Conservation (phyloP, 1,139 yeast species). For the Nakaseomyces nivariensis region DNA sequence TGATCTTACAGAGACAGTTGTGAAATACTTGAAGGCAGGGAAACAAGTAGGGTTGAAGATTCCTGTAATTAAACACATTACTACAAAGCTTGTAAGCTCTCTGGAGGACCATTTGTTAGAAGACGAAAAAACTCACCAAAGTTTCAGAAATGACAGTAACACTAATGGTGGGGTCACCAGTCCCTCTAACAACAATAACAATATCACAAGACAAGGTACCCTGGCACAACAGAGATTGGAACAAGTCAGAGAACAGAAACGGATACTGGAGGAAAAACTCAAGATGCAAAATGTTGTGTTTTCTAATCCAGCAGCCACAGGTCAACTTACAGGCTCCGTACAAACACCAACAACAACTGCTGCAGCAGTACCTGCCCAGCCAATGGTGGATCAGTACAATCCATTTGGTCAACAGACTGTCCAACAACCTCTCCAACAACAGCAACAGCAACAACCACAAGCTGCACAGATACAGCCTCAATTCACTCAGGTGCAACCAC, state of each 20-base stretch:
- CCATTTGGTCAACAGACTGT: constrained; percentile 8
- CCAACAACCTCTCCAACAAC: background rate
- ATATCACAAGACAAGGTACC: constrained; percentile 9
- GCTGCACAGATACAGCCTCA: background rate
- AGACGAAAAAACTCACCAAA: constrained; percentile 14
- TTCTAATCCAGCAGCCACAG: constrained; percentile 6
- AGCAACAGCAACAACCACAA: background rate
- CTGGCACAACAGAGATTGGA: constrained; percentile 21
- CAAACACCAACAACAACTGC: constrained; percentile 6
- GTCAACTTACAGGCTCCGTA: constrained; percentile 20
- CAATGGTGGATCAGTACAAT: constrained; percentile 11
- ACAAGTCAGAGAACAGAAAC: constrained; percentile 24
- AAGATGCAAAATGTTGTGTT: constrained; percentile 20
- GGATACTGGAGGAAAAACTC: constrained; percentile 22
- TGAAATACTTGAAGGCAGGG: constrained; percentile 78
- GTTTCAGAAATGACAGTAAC: constrained; percentile 8
- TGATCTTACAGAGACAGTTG: constrained; percentile 77
- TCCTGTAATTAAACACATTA: constrained; percentile 95
- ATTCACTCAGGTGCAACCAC: background rate
- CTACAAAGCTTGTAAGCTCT: constrained; percentile 80
- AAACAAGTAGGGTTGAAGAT: constrained; percentile 85
- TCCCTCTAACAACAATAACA: constrained; percentile 4
- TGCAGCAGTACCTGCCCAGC: constrained; percentile 6
- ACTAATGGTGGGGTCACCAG: constrained; percentile 7
- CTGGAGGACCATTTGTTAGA: constrained; percentile 61